phyloP scores from a whole-genome alignment of 305 asterid genomes.

The Solanum hybrid region DNA sequence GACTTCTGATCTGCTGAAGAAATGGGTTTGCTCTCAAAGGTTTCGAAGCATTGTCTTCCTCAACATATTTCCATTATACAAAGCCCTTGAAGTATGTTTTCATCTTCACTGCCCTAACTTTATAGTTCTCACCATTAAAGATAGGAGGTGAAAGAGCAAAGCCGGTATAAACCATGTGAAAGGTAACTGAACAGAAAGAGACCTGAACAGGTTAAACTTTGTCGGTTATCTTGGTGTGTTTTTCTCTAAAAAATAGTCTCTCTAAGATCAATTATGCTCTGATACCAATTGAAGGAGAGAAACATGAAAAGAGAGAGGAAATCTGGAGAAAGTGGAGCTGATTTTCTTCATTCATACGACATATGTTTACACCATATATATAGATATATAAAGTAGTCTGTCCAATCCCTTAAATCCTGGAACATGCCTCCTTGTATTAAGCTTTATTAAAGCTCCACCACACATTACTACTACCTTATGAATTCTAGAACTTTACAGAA shows the following conservation, averaged over 20 bases:
- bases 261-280: too few species aligned
- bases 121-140: background rate
- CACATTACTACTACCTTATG: background rate
- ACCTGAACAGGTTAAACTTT: background rate
- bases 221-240: background rate
- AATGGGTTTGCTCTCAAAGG: background rate
- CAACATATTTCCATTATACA: background rate
- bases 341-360: too few species aligned
- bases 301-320: background rate
- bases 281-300: background rate
- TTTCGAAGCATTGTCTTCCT: background rate
- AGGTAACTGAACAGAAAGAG: background rate
- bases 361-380: background rate
- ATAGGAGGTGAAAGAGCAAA: background rate
- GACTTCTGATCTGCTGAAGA: background rate
- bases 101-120: background rate
- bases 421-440: background rate
- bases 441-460: background rate
- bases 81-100: too few species aligned
- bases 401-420: background rate
- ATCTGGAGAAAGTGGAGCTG: background rate
- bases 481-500: background rate
- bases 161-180: background rate
- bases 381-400: background rate
- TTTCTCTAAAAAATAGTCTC: too few species aligned